These are phyloP conservation scores for Aspergillus puulaauensis DNA, from an alignment of 2,329 filamentous ascomycete genomes.

Conservation along the genomic window DNA sequence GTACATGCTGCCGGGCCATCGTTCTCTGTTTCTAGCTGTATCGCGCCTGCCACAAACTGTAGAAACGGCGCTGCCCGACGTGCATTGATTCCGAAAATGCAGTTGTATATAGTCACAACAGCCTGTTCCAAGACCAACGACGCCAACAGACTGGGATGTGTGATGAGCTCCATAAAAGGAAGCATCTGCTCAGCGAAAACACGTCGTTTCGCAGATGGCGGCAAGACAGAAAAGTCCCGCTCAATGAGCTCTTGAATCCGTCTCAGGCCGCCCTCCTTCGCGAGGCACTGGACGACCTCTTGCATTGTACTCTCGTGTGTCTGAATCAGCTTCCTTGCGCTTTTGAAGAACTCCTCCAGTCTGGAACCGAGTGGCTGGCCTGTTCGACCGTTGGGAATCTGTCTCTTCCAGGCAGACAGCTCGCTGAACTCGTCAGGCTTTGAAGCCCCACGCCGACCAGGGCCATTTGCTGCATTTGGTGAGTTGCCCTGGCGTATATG, in stretches of 20 bases:
- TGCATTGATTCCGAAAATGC: conserved; percentile 44
- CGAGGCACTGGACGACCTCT: conserved; percentile 28
- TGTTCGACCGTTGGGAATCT: background rate
- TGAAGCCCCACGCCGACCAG: background rate
- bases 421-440: background rate
- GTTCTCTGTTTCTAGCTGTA: conserved; percentile 6
- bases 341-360: conserved; percentile 23
- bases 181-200: conserved; percentile 30
- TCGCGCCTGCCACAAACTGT: conserved; percentile 23
- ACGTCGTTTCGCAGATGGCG: conserved; percentile 8
- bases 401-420: conserved; percentile 8
- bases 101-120: conserved; percentile 46
- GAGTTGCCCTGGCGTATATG: background rate
- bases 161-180: conserved; percentile 44
- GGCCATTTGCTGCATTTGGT: background rate
- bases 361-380: background rate
- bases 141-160: conserved; percentile 41
- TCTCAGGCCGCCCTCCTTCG: conserved; percentile 29
- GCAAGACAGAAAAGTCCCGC: background rate
- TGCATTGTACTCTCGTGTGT: conserved; percentile 23
- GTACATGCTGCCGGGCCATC: background rate
- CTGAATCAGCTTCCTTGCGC: conserved; percentile 25
- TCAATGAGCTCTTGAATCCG: conserved; percentile 27
- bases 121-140: conserved; percentile 44
- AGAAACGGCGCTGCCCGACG: conserved; percentile 38